Evolutionary conservation across 495 filamentous ascomycete genomes (phyloP), one percentile per base, ranked within the genome.

Genomic region (Lophium mytilinum): DNA sequence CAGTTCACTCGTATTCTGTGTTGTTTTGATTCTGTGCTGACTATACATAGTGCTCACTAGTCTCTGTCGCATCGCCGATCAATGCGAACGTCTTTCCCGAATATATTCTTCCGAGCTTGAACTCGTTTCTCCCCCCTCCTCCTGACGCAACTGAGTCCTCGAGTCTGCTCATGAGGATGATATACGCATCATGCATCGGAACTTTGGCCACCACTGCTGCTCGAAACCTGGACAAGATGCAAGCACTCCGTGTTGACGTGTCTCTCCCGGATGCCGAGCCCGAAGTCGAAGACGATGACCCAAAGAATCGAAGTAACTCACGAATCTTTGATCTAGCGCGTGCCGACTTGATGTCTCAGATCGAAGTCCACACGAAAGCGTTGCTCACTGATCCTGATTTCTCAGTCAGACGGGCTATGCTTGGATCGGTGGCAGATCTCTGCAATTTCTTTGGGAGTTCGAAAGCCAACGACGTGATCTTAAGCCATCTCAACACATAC

Each of bases 401-500:
- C 2, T 86, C 86, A n/a, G 94, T 99, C 30, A 86, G 90, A 39
- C 80, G 91, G 53, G 89, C 94, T 0, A 96, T 99, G 65, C 78
- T 99, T n/a, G 84, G 85, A 17, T 96, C 93, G 11, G 93, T 99
- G 0, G 84, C 91, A 1, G 86, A 87, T 40, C 78, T 99, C 0
- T 99, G 94, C 66, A 83, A 96, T 52, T 97, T 97, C 71, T 97
- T 99, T 60, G 93, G 93, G 12, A 91, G 83, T 50, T 71, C 83
- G 19, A 87, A 89, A 66, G 84, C 93, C 3, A 97, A 90, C 66
- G 94, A 99, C 65, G 88, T 97, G 14, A 85, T 99, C 37, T 73
- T 97, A 4, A 94, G 89, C 37, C 93, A 99, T 68, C 73, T 99
- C 19, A 99, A 97, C 66, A 99, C 94, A 0, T 99, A 99, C 62